Evolutionary conservation across 495 filamentous ascomycete species (phyloP), one percentile per base, ranked within the genome.

Genomic region (Coniosporium apollinis): DNA sequence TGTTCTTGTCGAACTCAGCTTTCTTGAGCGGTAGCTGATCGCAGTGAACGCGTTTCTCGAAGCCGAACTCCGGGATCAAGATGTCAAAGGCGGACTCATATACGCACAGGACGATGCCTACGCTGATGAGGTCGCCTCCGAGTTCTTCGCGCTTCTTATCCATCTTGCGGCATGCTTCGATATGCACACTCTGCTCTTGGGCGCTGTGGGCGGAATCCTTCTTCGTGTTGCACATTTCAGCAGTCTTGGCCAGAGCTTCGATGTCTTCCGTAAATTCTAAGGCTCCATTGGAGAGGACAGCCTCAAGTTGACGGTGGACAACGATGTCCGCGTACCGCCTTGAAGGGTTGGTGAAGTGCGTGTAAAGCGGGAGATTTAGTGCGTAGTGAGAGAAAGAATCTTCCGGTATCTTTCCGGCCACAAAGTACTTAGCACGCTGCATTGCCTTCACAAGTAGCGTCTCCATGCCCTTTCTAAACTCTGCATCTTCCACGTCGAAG

Each of bases 71-170:
- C 18, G 89, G 91, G 52, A 97, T 96, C 41, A 97, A 71, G 36
- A 97, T 83, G 55, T 97, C 89, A 49, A 97, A 97, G 28, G 89
- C 89, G 8, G 91, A 96, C 61, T 97, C 89, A 59, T 97, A 97
- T 9, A 97, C 91, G 47, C 83, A 93, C 30, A 97, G 65, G 19
- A 97, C 86, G 49, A 97, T 86, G 34, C 89, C 91, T 53, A 94
- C 91, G 61, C 80, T 87, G 57, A 96, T 92, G 22, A 97, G 69
- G 42, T 96, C 91, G 34, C 83, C 83, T 31, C 82, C 82, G 46
- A 78, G 67, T 44, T 91, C 79, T 44, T 79, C 73, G 37, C 79
- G 74, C 52, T 76, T 78, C 57, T 79, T 80, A 51, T 94, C 85
- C 78, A 97, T 93, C 32, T 72, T 74, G 39, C 89, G 76, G 68